Evolutionary conservation across 2,329 filamentous ascomycete genomes (phyloP).

Genomic region (Cordyceps cateniannulata): DNA sequence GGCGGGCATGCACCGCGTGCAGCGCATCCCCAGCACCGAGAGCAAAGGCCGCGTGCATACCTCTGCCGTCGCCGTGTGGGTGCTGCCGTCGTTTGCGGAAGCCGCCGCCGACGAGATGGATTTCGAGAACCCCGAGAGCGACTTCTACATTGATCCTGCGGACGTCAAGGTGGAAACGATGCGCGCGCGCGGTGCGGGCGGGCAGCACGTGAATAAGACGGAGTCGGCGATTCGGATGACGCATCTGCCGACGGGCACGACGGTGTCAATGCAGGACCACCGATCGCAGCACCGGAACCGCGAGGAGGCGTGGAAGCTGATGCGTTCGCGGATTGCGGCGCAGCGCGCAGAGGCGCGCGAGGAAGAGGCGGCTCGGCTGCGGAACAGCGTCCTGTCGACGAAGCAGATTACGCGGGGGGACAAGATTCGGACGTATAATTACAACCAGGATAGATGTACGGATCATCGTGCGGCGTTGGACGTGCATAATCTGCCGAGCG

Average conservation of each 20-base stretch:
- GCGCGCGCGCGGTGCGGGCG: constrained; percentile 85
- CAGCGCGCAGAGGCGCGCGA: constrained; percentile 74
- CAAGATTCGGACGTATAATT: constrained; percentile 92
- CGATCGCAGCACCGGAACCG: constrained; percentile 87
- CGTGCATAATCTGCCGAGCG: constrained; percentile 70
- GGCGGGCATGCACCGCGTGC: constrained; percentile 90
- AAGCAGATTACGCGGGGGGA: constrained; percentile 83
- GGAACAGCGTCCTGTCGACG: constrained; percentile 71
- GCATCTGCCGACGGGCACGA: constrained; percentile 78
- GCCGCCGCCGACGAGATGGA: constrained; percentile 46
- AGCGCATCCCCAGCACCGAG: constrained; percentile 88
- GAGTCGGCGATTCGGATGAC: constrained; percentile 93
- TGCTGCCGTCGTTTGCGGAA: constrained; percentile 75
- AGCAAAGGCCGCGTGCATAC: constrained; percentile 89
- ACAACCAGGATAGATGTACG: constrained; percentile 68
- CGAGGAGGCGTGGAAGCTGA: constrained; percentile 76
- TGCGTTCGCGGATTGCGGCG: constrained; percentile 78
- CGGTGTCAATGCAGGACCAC: constrained; percentile 88
- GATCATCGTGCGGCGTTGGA: constrained; percentile 80
- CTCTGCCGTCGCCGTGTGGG: constrained; percentile 84
- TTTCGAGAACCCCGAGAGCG: constrained; percentile 76
- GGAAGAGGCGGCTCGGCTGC: constrained; percentile 65
- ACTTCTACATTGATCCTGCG: constrained; percentile 81
- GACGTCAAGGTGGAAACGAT: constrained; percentile 85
- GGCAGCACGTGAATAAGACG: constrained; percentile 97